Conservation (phyloP, 495 filamentous ascomycete genomes). For the Terfezia claveryi region DNA sequence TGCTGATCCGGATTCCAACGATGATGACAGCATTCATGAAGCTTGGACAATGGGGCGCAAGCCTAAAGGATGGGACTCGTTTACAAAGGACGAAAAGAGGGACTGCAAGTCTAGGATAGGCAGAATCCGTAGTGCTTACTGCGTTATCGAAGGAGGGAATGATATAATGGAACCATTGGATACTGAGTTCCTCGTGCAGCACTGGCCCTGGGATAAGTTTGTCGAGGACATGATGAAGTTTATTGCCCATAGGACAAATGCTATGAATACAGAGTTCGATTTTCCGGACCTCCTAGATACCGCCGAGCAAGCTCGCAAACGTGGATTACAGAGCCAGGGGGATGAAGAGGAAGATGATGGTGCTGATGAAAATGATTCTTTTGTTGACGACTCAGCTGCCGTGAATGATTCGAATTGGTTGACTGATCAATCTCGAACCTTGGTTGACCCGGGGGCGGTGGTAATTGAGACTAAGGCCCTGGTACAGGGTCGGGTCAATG, state of each 20-base stretch:
- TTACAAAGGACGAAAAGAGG: slow-evolving; percentile 4
- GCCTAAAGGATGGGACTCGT: slow-evolving; percentile 5
- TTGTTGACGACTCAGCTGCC: not conserved
- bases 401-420: not conserved
- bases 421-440: too few species aligned
- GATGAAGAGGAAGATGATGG: not conserved
- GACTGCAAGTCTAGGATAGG: slow-evolving; percentile 1
- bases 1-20: too few species aligned
- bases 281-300: not conserved
- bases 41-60: not conserved
- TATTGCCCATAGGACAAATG: slow-evolving; percentile 1
- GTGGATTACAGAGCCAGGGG: too few species aligned
- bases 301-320: not conserved
- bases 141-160: not conserved
- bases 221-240: slow-evolving; percentile 4
- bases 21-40: not conserved
- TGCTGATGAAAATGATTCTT: not conserved
- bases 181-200: slow-evolving; percentile 1
- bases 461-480: too few species aligned
- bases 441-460: too few species aligned
- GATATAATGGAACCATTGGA: slow-evolving; percentile 3
- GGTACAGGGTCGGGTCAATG: too few species aligned
- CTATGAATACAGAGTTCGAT: not conserved
- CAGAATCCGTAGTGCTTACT: slow-evolving; percentile 4
- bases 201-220: slow-evolving; percentile 8